Percentiles rank a stretch among this genome's conserved stretches.
phyloP scores from a whole-genome alignment of 2,329 filamentous ascomycete species.

The Fusarium beomiforme region DNA sequence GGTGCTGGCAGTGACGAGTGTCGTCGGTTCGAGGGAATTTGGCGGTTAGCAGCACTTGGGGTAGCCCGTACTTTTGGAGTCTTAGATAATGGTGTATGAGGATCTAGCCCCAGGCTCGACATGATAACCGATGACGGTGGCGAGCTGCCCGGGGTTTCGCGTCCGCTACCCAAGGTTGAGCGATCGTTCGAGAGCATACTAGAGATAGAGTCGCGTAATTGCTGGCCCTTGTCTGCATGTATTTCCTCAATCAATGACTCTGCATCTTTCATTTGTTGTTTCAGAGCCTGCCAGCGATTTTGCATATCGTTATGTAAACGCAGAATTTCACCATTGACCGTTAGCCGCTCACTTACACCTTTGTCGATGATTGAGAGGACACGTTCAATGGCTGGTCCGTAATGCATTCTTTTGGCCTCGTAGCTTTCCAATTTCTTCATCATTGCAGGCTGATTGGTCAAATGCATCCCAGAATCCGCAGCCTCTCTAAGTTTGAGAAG shows the following conservation, averaged over 20 bases:
- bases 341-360: slow-evolving; percentile 93
- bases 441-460: slow-evolving; percentile 75
- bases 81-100: slow-evolving; percentile 56
- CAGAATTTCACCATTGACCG: slow-evolving; percentile 94
- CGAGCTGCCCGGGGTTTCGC: slow-evolving; percentile 76
- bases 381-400: slow-evolving; percentile 90
- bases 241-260: slow-evolving; percentile 80
- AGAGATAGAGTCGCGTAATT: slow-evolving; percentile 90
- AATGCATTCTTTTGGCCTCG: slow-evolving; percentile 94
- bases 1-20: slow-evolving; percentile 61
- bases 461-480: slow-evolving; percentile 77
- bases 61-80: slow-evolving; percentile 59
- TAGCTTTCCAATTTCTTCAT: slow-evolving; percentile 91
- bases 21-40: slow-evolving; percentile 57
- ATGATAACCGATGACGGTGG: slow-evolving; percentile 71
- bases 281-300: slow-evolving; percentile 80
- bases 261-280: slow-evolving; percentile 80
- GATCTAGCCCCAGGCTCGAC: slow-evolving; percentile 63
- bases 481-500: slow-evolving; percentile 83
- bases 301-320: slow-evolving; percentile 87
- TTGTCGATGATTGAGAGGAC: slow-evolving; percentile 94
- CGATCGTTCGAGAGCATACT: slow-evolving; percentile 88
- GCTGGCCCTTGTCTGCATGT: slow-evolving; percentile 72
- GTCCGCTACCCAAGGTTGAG: slow-evolving; percentile 73
- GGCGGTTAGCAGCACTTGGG: slow-evolving; percentile 57